These are phyloP conservation scores for Neurospora sp. DNA, from an alignment of 495 filamentous ascomycete genomes.

Conservation along the genomic window DNA sequence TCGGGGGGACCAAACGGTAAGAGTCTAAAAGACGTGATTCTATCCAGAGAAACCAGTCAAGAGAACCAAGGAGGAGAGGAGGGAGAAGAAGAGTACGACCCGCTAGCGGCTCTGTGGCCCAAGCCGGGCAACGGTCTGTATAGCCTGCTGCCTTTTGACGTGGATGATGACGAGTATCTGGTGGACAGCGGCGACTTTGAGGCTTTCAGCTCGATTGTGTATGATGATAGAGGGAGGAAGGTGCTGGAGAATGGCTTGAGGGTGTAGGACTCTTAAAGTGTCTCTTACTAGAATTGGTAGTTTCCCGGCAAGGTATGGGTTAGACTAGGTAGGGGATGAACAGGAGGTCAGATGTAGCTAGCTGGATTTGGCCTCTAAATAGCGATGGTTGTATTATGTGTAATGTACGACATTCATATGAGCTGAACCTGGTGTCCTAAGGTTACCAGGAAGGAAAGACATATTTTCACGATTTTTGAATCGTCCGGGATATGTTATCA, in stretches of 20 bases:
- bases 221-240: slow-evolving; percentile 31
- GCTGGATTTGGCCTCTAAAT: background rate
- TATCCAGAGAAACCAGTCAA: background rate
- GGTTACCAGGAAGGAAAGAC: background rate
- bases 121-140: slow-evolving; percentile 50
- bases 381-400: background rate
- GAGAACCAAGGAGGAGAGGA: background rate
- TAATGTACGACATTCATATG: background rate
- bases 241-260: slow-evolving; percentile 25
- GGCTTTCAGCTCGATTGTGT: slow-evolving; percentile 42
- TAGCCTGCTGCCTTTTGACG: slow-evolving; percentile 27
- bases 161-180: slow-evolving; percentile 34
- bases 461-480: background rate
- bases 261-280: slow-evolving; percentile 5
- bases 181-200: slow-evolving; percentile 40
- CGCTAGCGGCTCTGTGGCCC: slow-evolving; percentile 52
- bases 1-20: slow-evolving; percentile 6
- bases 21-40: background rate
- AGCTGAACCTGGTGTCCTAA: background rate
- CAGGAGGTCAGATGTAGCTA: background rate
- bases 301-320: background rate
- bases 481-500: background rate
- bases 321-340: background rate
- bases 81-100: slow-evolving; percentile 22
- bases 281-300: background rate